Evolutionary conservation across 805 yeast species (phyloP).

Genomic region (Metschnikowia cerradonensis): DNA sequence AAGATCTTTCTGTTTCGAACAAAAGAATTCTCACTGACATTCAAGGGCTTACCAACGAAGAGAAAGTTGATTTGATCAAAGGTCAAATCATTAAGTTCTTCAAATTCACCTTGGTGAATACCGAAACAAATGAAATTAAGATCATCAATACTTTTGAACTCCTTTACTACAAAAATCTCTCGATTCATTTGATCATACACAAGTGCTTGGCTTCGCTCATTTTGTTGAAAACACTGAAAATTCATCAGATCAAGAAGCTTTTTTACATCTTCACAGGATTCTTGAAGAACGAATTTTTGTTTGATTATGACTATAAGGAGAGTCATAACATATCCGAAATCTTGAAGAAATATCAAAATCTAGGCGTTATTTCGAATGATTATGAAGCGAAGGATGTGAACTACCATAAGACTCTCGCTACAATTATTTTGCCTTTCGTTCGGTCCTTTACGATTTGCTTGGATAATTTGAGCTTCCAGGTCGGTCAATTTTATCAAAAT

Average conservation of each 20-base stretch:
- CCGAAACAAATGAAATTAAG: constrained; percentile 9
- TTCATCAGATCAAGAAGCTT: constrained; percentile 22
- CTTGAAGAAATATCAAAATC: constrained; percentile 17
- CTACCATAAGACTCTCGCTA: constrained; percentile 24
- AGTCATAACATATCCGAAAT: constrained; percentile 27
- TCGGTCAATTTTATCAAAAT: constrained; percentile 9
- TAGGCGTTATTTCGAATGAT: constrained; percentile 16
- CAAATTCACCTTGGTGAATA: constrained; percentile 15
- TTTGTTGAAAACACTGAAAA: constrained; percentile 12
- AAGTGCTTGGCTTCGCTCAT: constrained; percentile 54
- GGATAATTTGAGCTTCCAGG: constrained; percentile 15
- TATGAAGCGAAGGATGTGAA: constrained; percentile 21
- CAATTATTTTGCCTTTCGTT: constrained; percentile 32
- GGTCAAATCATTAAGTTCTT: constrained; percentile 24
- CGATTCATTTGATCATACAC: constrained; percentile 50
- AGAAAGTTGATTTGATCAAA: constrained; percentile 24
- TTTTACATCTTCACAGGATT: constrained; percentile 35
- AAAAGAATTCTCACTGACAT: constrained; percentile 19
- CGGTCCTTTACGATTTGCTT: constrained; percentile 31
- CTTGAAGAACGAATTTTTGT: constrained; percentile 40
- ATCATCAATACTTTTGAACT: constrained; percentile 52
- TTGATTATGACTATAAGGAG: constrained; percentile 36
- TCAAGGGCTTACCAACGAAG: constrained; percentile 16
- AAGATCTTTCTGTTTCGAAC: constrained; percentile 22
- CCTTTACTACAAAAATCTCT: constrained; percentile 54